Conservation (phyloP, 768 basidiomycete genomes). For the Mycena vitilis region DNA sequence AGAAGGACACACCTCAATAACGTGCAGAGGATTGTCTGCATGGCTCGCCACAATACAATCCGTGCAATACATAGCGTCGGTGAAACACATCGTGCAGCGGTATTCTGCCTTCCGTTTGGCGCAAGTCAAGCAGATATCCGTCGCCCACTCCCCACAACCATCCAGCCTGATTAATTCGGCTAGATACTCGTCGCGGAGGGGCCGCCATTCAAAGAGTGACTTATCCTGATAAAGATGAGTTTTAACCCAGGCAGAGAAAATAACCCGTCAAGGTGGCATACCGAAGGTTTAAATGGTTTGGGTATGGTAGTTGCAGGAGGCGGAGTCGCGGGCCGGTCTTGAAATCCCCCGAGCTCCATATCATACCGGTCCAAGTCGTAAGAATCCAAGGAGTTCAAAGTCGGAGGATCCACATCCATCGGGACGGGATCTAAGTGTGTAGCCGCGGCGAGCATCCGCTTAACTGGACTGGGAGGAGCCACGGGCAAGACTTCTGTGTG, state of each 20-base stretch:
- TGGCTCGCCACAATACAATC: not conserved
- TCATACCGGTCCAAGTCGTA: not conserved
- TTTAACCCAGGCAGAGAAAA: not conserved
- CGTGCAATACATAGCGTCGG: not conserved
- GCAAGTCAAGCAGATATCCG: not conserved
- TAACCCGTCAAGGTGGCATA: not conserved
- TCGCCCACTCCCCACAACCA: not conserved
- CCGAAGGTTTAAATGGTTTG: not conserved
- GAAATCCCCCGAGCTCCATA: not conserved
- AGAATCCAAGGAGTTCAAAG: not conserved
- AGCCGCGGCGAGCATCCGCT: not conserved
- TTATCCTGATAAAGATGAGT: not conserved
- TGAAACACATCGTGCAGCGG: conserved; percentile 12
- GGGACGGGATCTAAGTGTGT: not conserved
- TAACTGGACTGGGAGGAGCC: not conserved
- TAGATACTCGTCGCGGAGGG: conserved; percentile 11
- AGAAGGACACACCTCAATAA: conserved; percentile 27
- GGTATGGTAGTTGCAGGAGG: not conserved
- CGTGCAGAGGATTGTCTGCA: conserved; percentile 35
- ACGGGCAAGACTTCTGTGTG: not conserved
- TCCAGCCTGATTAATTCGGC: not conserved
- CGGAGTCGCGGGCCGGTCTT: not conserved
- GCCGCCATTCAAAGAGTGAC: not conserved
- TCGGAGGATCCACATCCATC: not conserved
- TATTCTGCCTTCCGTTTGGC: not conserved